These are phyloP conservation scores for Solanum etuberosum DNA, from an alignment of 257 asterid species.

Conservation along the genomic window DNA sequence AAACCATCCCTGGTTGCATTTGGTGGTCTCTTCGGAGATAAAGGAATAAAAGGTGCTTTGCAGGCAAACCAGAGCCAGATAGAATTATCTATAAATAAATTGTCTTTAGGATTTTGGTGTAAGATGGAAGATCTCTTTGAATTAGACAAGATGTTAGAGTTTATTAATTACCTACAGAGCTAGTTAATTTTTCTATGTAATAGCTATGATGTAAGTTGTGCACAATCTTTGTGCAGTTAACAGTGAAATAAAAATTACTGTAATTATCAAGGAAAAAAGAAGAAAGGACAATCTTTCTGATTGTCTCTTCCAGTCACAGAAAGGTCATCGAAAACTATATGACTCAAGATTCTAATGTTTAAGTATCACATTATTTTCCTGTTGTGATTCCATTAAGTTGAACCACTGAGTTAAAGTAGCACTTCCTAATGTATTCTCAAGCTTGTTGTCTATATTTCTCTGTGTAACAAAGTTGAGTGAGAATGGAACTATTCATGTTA, in stretches of 20 bases:
- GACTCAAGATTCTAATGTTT: background rate
- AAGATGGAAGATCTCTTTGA: background rate
- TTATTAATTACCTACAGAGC: background rate
- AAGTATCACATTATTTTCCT: background rate
- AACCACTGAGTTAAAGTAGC: background rate
- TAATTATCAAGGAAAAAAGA: background rate
- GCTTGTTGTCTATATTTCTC: background rate
- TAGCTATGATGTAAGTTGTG: background rate
- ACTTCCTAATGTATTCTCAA: background rate
- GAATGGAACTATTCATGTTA: background rate
- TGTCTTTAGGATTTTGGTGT: background rate
- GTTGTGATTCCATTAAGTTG: background rate
- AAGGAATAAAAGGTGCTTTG: background rate
- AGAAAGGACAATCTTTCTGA: background rate
- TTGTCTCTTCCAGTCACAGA: background rate
- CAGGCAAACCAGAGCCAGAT: background rate
- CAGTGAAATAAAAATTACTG: background rate
- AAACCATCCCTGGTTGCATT: background rate
- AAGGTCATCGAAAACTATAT: background rate
- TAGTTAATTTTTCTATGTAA: background rate
- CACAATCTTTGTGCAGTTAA: background rate
- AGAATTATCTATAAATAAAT: background rate
- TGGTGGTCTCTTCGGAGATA: background rate
- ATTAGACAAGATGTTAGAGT: background rate
- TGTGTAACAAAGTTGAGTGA: background rate